Evolutionary conservation across 768 basidiomycete genomes (phyloP).

Genomic region (Tulasnella sp.): DNA sequence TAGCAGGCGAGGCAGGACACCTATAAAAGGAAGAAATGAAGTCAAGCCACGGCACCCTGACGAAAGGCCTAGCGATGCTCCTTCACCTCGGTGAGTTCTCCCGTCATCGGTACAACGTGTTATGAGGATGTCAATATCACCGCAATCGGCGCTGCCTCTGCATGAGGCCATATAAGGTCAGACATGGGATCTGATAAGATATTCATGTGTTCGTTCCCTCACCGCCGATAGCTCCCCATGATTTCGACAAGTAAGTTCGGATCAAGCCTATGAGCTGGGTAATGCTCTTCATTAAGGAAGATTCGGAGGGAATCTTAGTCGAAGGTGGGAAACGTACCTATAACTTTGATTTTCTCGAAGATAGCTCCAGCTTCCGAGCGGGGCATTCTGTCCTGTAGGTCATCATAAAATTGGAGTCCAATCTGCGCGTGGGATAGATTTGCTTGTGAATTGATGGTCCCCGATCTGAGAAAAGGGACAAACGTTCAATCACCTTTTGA

Average conservation of each 20-base stretch:
- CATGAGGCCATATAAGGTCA: background rate
- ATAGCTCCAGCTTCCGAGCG: constrained; percentile 66
- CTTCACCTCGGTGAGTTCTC: constrained; percentile 54
- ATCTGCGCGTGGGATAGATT: constrained; percentile 29
- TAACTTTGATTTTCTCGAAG: constrained; percentile 58
- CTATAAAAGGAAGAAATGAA: constrained; percentile 29
- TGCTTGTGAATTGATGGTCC: too few relatives aligned
- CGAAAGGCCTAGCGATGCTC: background rate
- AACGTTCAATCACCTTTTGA: constrained; percentile 43
- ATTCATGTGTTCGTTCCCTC: constrained; percentile 28
- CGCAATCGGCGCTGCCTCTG: constrained; percentile 72
- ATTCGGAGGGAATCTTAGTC: background rate
- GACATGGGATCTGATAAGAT: background rate
- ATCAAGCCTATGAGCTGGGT: constrained; percentile 61
- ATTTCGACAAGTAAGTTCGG: constrained; percentile 63
- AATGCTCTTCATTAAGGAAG: background rate
- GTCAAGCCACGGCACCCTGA: background rate
- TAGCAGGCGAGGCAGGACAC: constrained; percentile 51
- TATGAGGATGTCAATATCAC: constrained; percentile 86
- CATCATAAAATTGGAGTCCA: constrained; percentile 61
- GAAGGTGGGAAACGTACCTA: constrained; percentile 38
- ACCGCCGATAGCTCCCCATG: constrained; percentile 88
- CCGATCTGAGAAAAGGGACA: too few relatives aligned
- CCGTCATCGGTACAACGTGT: constrained; percentile 67
- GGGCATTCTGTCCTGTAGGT: constrained; percentile 80